phyloP scores from a whole-genome alignment of 495 filamentous ascomycete species.

The Tirmania nivea region DNA sequence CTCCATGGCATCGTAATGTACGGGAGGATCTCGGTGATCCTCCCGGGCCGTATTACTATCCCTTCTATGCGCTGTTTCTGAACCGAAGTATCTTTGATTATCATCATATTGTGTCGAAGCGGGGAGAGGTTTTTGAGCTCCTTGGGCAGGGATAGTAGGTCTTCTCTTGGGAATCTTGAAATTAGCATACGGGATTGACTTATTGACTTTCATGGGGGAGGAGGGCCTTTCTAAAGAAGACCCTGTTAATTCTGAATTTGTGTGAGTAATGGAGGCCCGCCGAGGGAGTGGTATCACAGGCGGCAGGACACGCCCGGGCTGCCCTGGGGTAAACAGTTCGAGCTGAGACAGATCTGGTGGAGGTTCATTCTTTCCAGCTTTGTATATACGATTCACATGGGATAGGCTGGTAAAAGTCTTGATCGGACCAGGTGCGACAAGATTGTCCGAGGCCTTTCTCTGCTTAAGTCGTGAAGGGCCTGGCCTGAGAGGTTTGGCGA shows the following conservation, averaged over 20 bases:
- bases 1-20: too few relatives aligned
- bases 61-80: too few relatives aligned
- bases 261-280: slow-evolving; percentile 1
- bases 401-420: not conserved
- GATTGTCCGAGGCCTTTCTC: not conserved
- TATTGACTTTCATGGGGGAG: too few relatives aligned
- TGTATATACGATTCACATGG: slow-evolving; percentile 8
- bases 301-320: slow-evolving; percentile 3
- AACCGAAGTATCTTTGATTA: too few relatives aligned
- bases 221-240: too few relatives aligned
- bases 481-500: not conserved
- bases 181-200: not conserved
- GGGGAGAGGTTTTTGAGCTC: not conserved
- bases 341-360: slow-evolving; percentile 20
- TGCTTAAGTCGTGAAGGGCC: not conserved
- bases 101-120: not conserved
- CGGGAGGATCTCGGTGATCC: too few relatives aligned
- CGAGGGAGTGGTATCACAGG: not conserved
- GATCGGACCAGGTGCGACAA: not conserved
- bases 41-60: too few relatives aligned
- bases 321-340: slow-evolving; percentile 19
- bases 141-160: not conserved
- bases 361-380: slow-evolving; percentile 13
- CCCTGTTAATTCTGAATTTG: too few relatives aligned
- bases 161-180: slow-evolving; percentile 5